phyloP scores from a whole-genome alignment of 331 rosid genomes.

The Ulmus americana region DNA sequence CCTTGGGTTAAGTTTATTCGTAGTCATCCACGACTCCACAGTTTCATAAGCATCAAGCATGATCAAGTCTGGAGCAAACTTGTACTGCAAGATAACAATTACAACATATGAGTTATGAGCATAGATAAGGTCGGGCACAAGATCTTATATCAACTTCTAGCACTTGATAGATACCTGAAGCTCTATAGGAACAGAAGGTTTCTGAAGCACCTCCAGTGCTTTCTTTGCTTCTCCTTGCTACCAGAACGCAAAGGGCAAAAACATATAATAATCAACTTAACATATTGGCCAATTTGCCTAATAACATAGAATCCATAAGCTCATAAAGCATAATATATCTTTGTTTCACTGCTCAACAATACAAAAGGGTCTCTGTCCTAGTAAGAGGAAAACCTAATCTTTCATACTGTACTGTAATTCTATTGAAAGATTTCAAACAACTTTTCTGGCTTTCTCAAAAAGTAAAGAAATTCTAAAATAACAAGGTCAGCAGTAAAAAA shows the following conservation, averaged over 20 bases:
- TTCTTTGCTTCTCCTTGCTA: constrained; percentile 98
- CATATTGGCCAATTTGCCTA: neutral
- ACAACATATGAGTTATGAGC: constrained; percentile 1
- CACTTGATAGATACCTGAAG: constrained; percentile 64
- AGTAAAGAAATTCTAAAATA: no score
- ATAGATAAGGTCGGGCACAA: neutral
- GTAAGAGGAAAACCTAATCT: neutral
- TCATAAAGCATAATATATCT: neutral
- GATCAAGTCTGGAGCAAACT: constrained; percentile 90
- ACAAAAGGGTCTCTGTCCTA: neutral
- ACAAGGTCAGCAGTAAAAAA: no score
- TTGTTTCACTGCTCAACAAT: neutral
- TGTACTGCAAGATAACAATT: constrained; percentile 54
- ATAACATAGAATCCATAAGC: neutral
- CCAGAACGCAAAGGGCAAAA: constrained; percentile 15
- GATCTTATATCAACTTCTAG: constrained; percentile 4
- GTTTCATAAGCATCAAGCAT: constrained; percentile 98
- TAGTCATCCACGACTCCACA: constrained; percentile 94
- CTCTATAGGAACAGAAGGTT: constrained; percentile 67
- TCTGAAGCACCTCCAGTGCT: constrained; percentile 88
- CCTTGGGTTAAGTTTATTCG: constrained; percentile 85
- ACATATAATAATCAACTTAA: constrained; percentile 4
- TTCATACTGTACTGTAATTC: neutral
- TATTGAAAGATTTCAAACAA: no score
- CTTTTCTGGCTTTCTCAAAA: no score